Conservation (phyloP, 2,329 filamentous ascomycete genomes). For the Diplodia mutila region DNA sequence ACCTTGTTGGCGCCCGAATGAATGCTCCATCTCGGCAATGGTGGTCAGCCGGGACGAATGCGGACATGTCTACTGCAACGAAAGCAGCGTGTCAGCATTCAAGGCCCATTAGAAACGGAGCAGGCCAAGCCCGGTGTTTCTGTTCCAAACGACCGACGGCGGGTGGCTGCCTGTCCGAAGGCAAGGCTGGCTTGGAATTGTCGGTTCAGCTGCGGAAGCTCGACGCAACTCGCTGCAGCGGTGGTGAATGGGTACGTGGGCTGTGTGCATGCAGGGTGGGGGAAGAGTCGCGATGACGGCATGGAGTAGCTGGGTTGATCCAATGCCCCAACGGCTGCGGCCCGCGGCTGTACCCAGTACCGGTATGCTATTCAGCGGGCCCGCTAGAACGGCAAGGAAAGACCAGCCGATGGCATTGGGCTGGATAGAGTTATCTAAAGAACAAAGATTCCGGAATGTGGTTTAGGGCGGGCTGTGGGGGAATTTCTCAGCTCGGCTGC, state of each 20-base stretch:
- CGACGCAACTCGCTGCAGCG: neutral
- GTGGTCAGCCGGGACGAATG: neutral
- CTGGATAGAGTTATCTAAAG: neutral
- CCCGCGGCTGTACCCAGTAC: slow-evolving; percentile 4
- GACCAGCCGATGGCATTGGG: neutral
- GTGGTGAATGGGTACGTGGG: neutral
- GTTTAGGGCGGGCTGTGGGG: neutral
- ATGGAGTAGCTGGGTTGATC: neutral
- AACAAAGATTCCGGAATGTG: neutral
- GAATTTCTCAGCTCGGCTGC: slow-evolving; percentile 11
- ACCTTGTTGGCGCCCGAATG: neutral
- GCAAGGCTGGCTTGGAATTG: neutral
- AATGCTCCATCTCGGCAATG: neutral
- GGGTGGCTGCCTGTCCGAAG: neutral
- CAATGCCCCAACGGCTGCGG: neutral
- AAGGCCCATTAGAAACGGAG: neutral
- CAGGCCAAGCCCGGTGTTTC: neutral
- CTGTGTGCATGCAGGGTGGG: slow-evolving; percentile 1
- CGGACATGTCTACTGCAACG: neutral
- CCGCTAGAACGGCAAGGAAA: neutral
- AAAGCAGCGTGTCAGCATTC: neutral
- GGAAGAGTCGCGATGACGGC: neutral
- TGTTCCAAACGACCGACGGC: neutral
- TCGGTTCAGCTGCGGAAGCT: neutral
- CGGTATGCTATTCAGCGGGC: neutral